Evolutionary conservation across 2,329 filamentous ascomycete genomes (phyloP).

Genomic region (Penicillium sp.): DNA sequence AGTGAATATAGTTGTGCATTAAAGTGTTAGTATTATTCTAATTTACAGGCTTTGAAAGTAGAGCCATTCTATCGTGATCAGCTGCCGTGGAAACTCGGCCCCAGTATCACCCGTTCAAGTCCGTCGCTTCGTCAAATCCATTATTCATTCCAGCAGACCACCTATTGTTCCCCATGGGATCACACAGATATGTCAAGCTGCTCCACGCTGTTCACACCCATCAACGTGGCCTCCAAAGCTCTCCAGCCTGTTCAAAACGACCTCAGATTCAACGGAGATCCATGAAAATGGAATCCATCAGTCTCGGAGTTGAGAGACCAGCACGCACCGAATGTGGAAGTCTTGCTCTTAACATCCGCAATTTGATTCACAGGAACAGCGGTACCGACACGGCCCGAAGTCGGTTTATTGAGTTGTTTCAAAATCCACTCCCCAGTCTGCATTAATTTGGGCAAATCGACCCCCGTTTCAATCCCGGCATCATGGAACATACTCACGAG

Average conservation of each 20-base stretch:
- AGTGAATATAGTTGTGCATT: too few species aligned
- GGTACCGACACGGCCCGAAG: slow-evolving; percentile 14
- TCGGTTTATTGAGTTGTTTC: slow-evolving; percentile 30
- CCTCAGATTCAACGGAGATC: slow-evolving; percentile 32
- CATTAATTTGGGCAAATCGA: slow-evolving; percentile 62
- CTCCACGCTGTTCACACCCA: not conserved
- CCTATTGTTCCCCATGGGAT: too few species aligned
- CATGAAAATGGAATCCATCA: slow-evolving; percentile 29
- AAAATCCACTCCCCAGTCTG: slow-evolving; percentile 74
- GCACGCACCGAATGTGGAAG: not conserved
- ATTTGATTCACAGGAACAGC: slow-evolving; percentile 18
- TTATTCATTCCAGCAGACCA: too few species aligned
- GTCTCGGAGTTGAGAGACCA: slow-evolving; percentile 23
- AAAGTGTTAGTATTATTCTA: too few species aligned
- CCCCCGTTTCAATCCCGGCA: slow-evolving; percentile 70
- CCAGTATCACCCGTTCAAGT: not conserved
- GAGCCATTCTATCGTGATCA: not conserved
- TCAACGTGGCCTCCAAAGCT: slow-evolving; percentile 7
- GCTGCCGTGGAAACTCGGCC: not conserved
- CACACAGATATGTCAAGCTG: too few species aligned
- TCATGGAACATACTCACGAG: slow-evolving; percentile 66
- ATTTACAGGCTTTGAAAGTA: too few species aligned
- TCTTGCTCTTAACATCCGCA: not conserved
- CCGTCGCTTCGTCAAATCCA: too few species aligned
- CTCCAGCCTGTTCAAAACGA: slow-evolving; percentile 36